A percentile compares a stretch with the other conserved stretches of the same genome.
phyloP scores from a whole-genome alignment of 1,284 basidiomycete genomes.

The Golubevia pallescens region DNA sequence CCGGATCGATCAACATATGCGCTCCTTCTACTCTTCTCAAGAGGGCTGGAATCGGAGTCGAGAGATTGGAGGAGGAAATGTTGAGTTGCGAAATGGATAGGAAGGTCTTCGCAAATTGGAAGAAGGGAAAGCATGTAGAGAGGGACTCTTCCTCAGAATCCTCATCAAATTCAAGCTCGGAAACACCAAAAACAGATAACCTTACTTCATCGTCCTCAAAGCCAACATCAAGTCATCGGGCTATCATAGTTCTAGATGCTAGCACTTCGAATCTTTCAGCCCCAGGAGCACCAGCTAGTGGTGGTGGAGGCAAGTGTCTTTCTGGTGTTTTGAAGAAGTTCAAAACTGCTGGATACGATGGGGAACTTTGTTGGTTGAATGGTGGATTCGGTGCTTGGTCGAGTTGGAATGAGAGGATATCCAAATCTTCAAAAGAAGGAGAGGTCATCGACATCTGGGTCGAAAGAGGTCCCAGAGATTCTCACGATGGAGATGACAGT shows the following conservation, averaged over 20 bases:
- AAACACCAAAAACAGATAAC: neutral
- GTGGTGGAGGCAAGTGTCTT: conserved; percentile 58
- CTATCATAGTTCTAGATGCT: conserved; percentile 53
- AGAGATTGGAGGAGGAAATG: conserved; percentile 55
- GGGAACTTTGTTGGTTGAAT: conserved; percentile 53
- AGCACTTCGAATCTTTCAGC: conserved; percentile 38
- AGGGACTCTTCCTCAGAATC: neutral
- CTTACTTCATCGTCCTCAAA: conserved; percentile 4
- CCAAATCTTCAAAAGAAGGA: neutral
- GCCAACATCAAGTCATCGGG: conserved; percentile 21
- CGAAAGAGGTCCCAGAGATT: neutral
- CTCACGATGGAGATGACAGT: neutral
- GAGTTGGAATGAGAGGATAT: neutral
- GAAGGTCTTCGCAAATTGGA: conserved; percentile 36
- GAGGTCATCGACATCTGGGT: neutral
- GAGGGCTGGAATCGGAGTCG: conserved; percentile 50
- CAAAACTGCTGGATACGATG: conserved; percentile 42
- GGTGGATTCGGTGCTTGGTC: conserved; percentile 46
- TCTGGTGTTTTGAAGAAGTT: conserved; percentile 59
- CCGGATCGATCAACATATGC: conserved; percentile 80
- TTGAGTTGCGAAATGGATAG: conserved; percentile 30
- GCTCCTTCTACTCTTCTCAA: conserved; percentile 88
- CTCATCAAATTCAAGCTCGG: neutral
- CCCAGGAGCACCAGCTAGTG: conserved; percentile 44
- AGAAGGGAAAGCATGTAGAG: conserved; percentile 18